phyloP scores from a whole-genome alignment of 2,329 filamentous ascomycete genomes.

The Raffaelea arxii region DNA sequence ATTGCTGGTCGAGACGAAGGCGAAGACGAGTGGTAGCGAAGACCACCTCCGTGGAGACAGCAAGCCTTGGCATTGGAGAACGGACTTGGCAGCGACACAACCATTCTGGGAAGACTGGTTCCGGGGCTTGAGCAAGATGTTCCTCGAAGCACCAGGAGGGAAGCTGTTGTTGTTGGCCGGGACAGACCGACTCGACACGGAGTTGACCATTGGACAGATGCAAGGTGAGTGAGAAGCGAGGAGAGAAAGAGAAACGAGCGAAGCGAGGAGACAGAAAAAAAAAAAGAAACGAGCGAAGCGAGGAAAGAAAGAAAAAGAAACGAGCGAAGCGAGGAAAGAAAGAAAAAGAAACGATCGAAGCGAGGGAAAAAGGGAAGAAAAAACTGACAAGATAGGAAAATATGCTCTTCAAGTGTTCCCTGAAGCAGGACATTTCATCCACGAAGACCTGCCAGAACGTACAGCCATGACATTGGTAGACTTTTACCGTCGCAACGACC shows the following conservation, averaged over 20 bases:
- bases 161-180: constrained; percentile 81
- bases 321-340: too few species aligned
- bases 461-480: constrained; percentile 78
- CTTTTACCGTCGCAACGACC: constrained; percentile 86
- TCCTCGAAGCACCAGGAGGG: constrained; percentile 69
- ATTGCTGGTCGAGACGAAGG: constrained; percentile 55
- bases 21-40: constrained; percentile 4
- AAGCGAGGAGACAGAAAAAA: constrained; percentile 55
- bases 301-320: too few species aligned
- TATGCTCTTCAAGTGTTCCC: constrained; percentile 93
- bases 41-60: neutral
- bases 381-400: constrained; percentile 49
- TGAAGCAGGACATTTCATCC: constrained; percentile 91
- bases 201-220: constrained; percentile 94
- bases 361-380: too few species aligned
- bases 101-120: constrained; percentile 96
- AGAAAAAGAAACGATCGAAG: too few species aligned
- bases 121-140: constrained; percentile 76
- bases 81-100: constrained; percentile 72
- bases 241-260: too few species aligned
- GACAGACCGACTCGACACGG: constrained; percentile 82
- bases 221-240: too few species aligned
- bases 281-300: too few species aligned
- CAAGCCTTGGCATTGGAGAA: constrained; percentile 69
- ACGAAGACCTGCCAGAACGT: constrained; percentile 89